Evolutionary conservation across 257 asterid genomes (phyloP).

Genomic region (Parsonsia alboflavescens): DNA sequence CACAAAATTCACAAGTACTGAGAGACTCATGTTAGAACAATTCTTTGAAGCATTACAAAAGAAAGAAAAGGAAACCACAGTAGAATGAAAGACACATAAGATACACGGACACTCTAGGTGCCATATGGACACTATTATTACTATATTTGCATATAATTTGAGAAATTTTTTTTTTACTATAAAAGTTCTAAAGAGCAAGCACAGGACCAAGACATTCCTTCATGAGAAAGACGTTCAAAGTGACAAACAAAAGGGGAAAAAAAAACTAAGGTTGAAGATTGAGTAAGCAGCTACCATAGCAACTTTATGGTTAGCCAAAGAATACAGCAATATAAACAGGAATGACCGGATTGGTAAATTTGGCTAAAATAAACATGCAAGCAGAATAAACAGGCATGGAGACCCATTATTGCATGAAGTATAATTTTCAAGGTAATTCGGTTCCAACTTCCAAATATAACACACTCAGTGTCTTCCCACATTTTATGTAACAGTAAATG

Average conservation of each 20-base stretch:
- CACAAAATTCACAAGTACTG: conserved; percentile 9
- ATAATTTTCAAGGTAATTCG: neutral
- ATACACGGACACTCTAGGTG: neutral
- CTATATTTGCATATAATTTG: too few relatives aligned
- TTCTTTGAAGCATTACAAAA: neutral
- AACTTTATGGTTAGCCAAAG: neutral
- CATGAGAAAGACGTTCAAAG: neutral
- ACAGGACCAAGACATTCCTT: neutral
- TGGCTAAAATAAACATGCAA: neutral
- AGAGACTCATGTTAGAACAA: conserved; percentile 2
- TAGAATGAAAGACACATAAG: neutral
- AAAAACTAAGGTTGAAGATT: neutral
- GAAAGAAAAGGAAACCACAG: neutral
- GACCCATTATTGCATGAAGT: neutral
- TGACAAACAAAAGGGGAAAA: neutral
- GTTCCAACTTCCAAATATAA: neutral
- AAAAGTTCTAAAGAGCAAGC: neutral
- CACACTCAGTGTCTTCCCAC: neutral
- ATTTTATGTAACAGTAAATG: neutral
- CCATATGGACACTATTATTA: neutral
- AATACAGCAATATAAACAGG: neutral
- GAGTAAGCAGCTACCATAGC: neutral
- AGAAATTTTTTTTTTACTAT: neutral
- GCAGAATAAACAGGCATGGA: neutral
- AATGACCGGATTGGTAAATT: neutral